Base-by-base conservation (phyloP, 169 alveolate species). In the Eimeria falciformis region DNA sequence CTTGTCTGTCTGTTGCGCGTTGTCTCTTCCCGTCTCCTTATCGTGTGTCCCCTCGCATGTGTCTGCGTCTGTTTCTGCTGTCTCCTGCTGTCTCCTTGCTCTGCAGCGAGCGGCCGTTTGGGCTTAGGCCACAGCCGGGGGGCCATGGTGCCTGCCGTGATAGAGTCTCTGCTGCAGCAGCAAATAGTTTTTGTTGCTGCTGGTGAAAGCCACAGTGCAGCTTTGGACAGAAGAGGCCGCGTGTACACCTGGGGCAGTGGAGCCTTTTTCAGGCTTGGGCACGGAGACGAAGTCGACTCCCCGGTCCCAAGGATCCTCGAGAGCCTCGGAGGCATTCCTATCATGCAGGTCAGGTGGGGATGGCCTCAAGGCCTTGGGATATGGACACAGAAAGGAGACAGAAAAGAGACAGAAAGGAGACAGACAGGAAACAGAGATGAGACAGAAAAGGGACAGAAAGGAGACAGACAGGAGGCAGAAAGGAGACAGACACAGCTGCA, bases 181-280 rank as follows among this genome's bases (percentile, higher is more conserved):
- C 86, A 56, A 43, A 88, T 96, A 56, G 82, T 77, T 17, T 94
- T 91, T 33, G 97, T 97, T 27, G 95, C 97, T 21, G 94, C 98
- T 0, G 98, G 98, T 0, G 97, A 96, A 45, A 78, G 97, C 0
- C 98, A 97, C 82, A 95, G 97, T 65, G 98, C 97, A 2, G 96
- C 98, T 84, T 77, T 97, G 47, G 98, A 97, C 89, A 66, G 97
- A 25, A 93, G 83, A 45, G 97, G 98, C 23, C 85, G 93, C 50
- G 95, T 97, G 17, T 97, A 95, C 87, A 97, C 98, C 25, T 97
- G 98, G 98, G 98, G 98, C 5, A 91, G 92, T 75, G 97, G 97
- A 0, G 94, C 92, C 62, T 95, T 95, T 50, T 98, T 96, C 27
- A 94, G 95, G 40, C 96, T 97, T 3, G 98, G 98, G 0, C 98